These are phyloP conservation scores for Synchytrium microbalum DNA, from an alignment of 371 early-diverging fungal genomes.

Conservation along the genomic window DNA sequence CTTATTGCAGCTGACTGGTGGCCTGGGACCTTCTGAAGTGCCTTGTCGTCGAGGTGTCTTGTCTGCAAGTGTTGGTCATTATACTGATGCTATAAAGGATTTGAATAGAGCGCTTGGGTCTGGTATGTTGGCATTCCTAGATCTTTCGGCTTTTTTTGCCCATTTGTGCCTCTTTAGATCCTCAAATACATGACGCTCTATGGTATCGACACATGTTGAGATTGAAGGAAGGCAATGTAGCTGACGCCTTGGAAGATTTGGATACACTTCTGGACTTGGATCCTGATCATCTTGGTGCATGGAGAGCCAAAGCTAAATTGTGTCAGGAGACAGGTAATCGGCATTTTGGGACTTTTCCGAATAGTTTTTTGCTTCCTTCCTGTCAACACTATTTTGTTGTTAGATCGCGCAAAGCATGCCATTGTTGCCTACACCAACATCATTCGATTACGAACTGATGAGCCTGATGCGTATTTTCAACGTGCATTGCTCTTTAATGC, in stretches of 20 bases:
- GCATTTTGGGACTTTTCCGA: background rate
- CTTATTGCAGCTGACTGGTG: slow-evolving; percentile 19
- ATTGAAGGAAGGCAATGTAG: slow-evolving; percentile 27
- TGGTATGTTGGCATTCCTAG: slow-evolving; percentile 18
- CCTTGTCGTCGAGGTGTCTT: slow-evolving; percentile 32
- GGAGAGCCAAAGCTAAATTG: slow-evolving; percentile 36
- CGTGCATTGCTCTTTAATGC: slow-evolving; percentile 38
- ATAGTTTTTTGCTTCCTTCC: slow-evolving; percentile 7
- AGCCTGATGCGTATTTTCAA: slow-evolving; percentile 39
- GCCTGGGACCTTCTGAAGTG: slow-evolving; percentile 34
- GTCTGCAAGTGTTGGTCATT: slow-evolving; percentile 23
- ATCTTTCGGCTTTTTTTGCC: background rate
- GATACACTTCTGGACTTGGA: slow-evolving; percentile 40
- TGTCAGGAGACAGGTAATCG: slow-evolving; percentile 29
- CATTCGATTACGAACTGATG: slow-evolving; percentile 37
- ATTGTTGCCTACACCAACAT: slow-evolving; percentile 42
- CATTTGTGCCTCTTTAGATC: slow-evolving; percentile 21
- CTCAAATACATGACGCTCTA: slow-evolving; percentile 36
- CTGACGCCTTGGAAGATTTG: slow-evolving; percentile 33
- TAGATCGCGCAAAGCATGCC: slow-evolving; percentile 34
- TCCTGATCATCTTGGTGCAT: slow-evolving; percentile 37
- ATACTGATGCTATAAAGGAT: slow-evolving; percentile 29
- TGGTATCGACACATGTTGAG: slow-evolving; percentile 43
- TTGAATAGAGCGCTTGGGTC: slow-evolving; percentile 32
- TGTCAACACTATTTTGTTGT: slow-evolving; percentile 9